Evolutionary conservation across 257 asterid genomes (phyloP).

Genomic region (Penstemon davidsonii): DNA sequence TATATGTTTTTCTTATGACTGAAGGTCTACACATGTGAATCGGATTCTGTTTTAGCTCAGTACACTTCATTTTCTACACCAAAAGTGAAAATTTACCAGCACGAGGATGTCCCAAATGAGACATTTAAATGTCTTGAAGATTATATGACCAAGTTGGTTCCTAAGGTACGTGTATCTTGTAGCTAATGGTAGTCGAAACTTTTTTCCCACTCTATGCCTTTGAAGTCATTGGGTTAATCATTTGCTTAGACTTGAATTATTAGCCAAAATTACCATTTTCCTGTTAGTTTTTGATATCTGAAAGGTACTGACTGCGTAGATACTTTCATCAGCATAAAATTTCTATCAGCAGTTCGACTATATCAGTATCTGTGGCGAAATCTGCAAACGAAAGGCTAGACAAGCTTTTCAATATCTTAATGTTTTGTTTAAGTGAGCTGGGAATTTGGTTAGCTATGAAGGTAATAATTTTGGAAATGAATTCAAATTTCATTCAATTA

Average conservation of each 20-base stretch:
- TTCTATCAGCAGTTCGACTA: slow-evolving; percentile 27
- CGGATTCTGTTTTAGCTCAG: slow-evolving; percentile 47
- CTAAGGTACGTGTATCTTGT: slow-evolving; percentile 43
- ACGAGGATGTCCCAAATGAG: slow-evolving; percentile 32
- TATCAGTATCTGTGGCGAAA: slow-evolving; percentile 37
- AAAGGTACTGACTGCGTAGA: slow-evolving; percentile 24
- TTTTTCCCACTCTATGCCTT: slow-evolving; percentile 20
- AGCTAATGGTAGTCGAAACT: not conserved
- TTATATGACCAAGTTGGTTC: slow-evolving; percentile 31
- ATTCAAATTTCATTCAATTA: not conserved
- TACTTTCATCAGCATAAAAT: slow-evolving; percentile 45
- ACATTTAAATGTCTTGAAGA: slow-evolving; percentile 25
- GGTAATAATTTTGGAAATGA: slow-evolving; percentile 42
- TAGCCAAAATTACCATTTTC: not conserved
- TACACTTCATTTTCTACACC: slow-evolving; percentile 54
- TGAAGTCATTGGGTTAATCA: not conserved
- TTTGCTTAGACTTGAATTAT: not conserved
- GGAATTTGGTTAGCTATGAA: slow-evolving; percentile 75
- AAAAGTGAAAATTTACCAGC: slow-evolving; percentile 48
- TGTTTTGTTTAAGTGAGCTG: slow-evolving; percentile 66
- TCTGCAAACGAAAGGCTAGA: slow-evolving; percentile 46
- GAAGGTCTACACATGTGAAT: slow-evolving; percentile 74
- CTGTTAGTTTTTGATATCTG: slow-evolving; percentile 3
- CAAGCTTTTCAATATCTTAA: slow-evolving; percentile 38
- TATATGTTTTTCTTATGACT: slow-evolving; percentile 28